Evolutionary conservation across 2,329 filamentous ascomycete genomes (phyloP).

Genomic region (Colletotrichum magnum): DNA sequence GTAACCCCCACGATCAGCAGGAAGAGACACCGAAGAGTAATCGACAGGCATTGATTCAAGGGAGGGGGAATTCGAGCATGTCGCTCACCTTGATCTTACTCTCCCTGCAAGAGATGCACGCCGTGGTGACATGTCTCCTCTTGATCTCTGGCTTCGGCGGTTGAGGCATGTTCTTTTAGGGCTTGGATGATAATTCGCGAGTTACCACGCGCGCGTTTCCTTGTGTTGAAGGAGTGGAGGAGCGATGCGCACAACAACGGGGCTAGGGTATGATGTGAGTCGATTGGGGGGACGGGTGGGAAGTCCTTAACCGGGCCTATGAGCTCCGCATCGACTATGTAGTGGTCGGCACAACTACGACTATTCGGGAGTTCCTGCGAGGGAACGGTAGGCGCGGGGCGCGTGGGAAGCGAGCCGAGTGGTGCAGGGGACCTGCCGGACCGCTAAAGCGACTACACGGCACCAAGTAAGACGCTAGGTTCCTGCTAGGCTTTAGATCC

Average conservation of each 20-base stretch:
- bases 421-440: slow-evolving; percentile 16
- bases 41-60: no score
- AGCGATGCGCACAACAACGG: not conserved
- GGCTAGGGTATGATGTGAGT: slow-evolving; percentile 15
- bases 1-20: no score
- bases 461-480: not conserved
- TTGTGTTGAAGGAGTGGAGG: slow-evolving; percentile 14
- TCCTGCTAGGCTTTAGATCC: not conserved
- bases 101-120: slow-evolving; percentile 59
- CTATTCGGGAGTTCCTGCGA: no score
- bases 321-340: not conserved
- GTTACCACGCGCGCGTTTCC: not conserved
- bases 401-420: not conserved
- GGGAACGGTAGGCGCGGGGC: slow-evolving; percentile 4
- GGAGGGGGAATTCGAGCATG: no score
- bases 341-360: not conserved
- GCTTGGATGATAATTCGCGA: no score
- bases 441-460: slow-evolving; percentile 13
- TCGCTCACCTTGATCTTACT: slow-evolving; percentile 58
- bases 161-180: slow-evolving; percentile 15
- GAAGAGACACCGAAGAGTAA: no score
- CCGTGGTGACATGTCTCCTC: slow-evolving; percentile 59
- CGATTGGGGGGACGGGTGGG: slow-evolving; percentile 7
- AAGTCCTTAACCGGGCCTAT: not conserved
- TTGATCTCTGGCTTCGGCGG: slow-evolving; percentile 22